Evolutionary conservation across 2,329 filamentous ascomycete species (phyloP).

Genomic region (Colletotrichum gloeosporioides): DNA sequence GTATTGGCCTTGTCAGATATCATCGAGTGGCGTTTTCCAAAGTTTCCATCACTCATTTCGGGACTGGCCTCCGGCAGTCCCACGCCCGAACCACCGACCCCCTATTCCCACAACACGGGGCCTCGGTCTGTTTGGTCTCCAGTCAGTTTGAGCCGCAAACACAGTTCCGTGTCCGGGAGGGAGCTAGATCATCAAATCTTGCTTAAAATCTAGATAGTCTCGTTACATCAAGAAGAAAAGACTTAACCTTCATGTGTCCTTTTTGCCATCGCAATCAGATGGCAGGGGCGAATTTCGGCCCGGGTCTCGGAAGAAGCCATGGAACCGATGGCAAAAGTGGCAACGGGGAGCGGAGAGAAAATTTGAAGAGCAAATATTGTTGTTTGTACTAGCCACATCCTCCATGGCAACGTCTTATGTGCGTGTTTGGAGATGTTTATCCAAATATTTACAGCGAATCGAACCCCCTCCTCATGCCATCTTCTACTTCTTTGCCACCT

Average conservation of each 20-base stretch:
- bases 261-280: not conserved
- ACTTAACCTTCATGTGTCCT: not conserved
- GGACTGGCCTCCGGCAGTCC: not conserved
- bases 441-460: not conserved
- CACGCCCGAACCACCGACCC: not conserved
- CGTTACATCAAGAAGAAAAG: not conserved
- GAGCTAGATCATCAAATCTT: not conserved
- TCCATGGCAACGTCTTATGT: not conserved
- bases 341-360: not conserved
- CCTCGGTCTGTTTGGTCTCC: not conserved
- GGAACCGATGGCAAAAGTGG: not conserved
- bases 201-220: not conserved
- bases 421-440: not conserved
- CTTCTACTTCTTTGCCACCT: not conserved
- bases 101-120: not conserved
- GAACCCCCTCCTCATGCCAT: not conserved
- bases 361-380: not conserved
- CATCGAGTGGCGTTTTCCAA: not conserved
- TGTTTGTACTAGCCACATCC: not conserved
- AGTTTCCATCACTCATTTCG: not conserved
- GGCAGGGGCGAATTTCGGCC: not conserved
- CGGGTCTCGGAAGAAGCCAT: not conserved
- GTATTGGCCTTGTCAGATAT: not conserved
- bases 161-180: not conserved
- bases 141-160: not conserved